These are phyloP conservation scores for Microsporum ferrugineum DNA, from an alignment of 2,329 filamentous ascomycete genomes.

Conservation along the genomic window DNA sequence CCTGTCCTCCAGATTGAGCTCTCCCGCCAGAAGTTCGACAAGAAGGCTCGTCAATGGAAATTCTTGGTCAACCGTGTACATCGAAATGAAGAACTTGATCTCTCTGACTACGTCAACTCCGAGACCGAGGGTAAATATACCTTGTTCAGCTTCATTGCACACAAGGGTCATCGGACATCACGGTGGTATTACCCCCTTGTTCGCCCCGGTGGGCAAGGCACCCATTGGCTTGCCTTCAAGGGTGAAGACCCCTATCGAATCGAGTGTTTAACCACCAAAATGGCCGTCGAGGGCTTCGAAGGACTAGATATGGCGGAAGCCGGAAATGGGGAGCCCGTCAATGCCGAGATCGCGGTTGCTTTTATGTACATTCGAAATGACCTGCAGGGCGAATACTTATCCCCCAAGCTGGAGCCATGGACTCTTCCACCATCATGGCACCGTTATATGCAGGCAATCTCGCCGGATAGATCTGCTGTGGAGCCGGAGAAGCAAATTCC, in stretches of 20 bases:
- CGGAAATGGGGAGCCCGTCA: constrained; percentile 28
- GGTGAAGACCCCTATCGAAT: constrained; percentile 46
- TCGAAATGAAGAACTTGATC: constrained; percentile 43
- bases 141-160: constrained; percentile 50
- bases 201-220: constrained; percentile 44
- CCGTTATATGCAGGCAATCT: background rate
- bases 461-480: background rate
- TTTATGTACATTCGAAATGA: constrained; percentile 47
- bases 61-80: constrained; percentile 47
- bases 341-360: constrained; percentile 43
- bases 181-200: constrained; percentile 50
- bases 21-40: constrained; percentile 46
- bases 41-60: constrained; percentile 44
- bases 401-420: constrained; percentile 19
- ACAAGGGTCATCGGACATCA: constrained; percentile 48
- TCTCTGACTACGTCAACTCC: constrained; percentile 29
- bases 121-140: constrained; percentile 38
- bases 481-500: background rate
- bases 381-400: constrained; percentile 31
- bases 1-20: constrained; percentile 46
- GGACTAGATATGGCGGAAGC: constrained; percentile 33
- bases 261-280: constrained; percentile 45
- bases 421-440: background rate
- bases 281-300: constrained; percentile 42
- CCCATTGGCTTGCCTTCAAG: constrained; percentile 50